Evolutionary conservation across 306 rosid species (phyloP).

Genomic region (Quercus engelmannii): DNA sequence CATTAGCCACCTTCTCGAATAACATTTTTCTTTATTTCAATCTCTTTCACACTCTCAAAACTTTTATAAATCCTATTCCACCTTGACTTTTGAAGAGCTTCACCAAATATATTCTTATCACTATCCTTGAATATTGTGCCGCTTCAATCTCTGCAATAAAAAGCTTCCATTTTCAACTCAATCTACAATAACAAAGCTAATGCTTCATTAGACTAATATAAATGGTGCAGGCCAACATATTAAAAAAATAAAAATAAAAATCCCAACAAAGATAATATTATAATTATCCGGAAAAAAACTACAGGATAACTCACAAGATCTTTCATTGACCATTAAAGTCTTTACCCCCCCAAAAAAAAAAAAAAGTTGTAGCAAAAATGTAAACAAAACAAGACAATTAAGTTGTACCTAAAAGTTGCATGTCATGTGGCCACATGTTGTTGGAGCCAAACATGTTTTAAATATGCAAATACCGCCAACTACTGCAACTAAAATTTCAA

Average conservation of each 20-base stretch:
- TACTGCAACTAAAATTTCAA: constrained; percentile 39
- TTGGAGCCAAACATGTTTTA: constrained; percentile 32
- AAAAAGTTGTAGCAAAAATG: constrained; percentile 14
- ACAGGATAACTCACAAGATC: constrained; percentile 2
- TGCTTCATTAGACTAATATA: constrained; percentile 22
- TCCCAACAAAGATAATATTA: constrained; percentile 14
- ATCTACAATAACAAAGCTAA: constrained; percentile 11
- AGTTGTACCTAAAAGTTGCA: constrained; percentile 48
- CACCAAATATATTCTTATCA: constrained; percentile 13
- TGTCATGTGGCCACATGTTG: constrained; percentile 11
- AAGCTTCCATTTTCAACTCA: constrained; percentile 27
- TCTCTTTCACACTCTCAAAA: constrained; percentile 20
- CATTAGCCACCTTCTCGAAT: constrained; percentile 22
- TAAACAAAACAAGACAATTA: constrained; percentile 48
- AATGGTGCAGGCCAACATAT: constrained; percentile 14
- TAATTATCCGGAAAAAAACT: constrained; percentile 12
- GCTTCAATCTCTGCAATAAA: constrained; percentile 42
- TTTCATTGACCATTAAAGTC: background rate
- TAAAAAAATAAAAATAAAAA: background rate
- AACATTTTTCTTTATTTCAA: constrained; percentile 41
- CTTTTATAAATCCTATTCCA: constrained; percentile 8
- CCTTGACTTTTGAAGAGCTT: constrained; percentile 15
- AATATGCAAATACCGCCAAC: constrained; percentile 40
- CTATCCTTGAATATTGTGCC: constrained; percentile 22
- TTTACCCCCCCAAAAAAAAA: background rate